Base-by-base conservation (phyloP, 208 protist genomes). In the Angomonas deanei region DNA sequence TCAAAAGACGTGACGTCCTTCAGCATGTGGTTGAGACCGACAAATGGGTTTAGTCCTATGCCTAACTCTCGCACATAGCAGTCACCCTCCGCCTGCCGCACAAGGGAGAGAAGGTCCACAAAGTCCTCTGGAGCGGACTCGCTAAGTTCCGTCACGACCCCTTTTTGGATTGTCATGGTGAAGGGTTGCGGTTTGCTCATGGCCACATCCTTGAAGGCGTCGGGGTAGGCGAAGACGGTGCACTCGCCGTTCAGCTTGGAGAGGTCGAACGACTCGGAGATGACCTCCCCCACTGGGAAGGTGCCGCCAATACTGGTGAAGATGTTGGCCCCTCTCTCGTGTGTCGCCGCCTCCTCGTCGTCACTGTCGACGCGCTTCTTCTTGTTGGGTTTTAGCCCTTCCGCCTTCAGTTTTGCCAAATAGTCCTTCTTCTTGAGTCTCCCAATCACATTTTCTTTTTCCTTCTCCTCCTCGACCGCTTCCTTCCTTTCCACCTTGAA, bases 1-100 rank as follows among this genome's bases (percentile, higher is more conserved):
- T 96, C 91, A 65, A 96, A 96, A 24, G 86, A 86, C 21, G 91
- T 94, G 32, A 96, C 91, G 56, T 96, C 91, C 33, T 67, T 86
- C 27, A 96, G 64, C n/a, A 92, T 67, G 69, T 89, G 84, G 11
- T 66, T 13, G n/a, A 68, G 74, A 17, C 91, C 85, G 10, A 91
- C 77, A 60, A 79, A 87, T n/a, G 86, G 88, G 73, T 93, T 96
- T 32, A 96, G 81, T 19, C 91, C 91, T 55, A 96, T 89, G 32
- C 91, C 91, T 32, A 94, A 76, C 72, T 96, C 91, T 13, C 91
- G 84, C 75, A 96, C 86, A 57, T 83, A 87, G 77, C 85, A 89
- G 61, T 78, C 66, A 10, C 86, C 87, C 60, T 96, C 87, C 19
- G 76, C 72, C 66, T 94, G 78, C 1, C 88, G 74, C 42, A 96